Percentiles rank a stretch among this genome's conserved stretches.
Conservation (phyloP, 2,329 filamentous ascomycete genomes). For the Byssothecium circinans region DNA sequence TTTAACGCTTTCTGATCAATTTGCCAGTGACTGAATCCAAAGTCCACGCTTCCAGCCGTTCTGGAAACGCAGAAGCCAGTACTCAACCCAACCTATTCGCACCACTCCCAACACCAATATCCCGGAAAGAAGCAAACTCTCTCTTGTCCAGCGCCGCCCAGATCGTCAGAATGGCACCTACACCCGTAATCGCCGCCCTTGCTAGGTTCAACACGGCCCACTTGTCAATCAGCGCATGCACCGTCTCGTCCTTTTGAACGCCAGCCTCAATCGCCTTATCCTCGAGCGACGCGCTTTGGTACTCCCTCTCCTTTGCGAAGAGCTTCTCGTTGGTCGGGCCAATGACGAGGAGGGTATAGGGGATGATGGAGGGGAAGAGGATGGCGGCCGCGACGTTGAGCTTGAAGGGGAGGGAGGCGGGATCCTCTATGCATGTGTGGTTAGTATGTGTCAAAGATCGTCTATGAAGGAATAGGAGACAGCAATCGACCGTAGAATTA, state of each 20-base stretch:
- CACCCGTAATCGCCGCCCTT: conserved; percentile 41
- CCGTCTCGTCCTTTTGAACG: conserved; percentile 47
- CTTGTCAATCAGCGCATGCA: conserved; percentile 56
- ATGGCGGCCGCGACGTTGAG: conserved; percentile 53
- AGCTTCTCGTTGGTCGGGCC: conserved; percentile 54
- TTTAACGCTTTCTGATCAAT: too few species aligned
- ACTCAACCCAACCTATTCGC: neutral
- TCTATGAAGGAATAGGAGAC: neutral
- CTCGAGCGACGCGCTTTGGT: conserved; percentile 40
- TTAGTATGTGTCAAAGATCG: conserved; percentile 5
- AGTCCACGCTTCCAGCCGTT: neutral
- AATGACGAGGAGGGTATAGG: conserved; percentile 57
- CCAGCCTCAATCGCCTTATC: conserved; percentile 46
- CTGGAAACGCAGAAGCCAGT: neutral
- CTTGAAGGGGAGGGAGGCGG: conserved; percentile 39
- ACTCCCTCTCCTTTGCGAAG: conserved; percentile 46
- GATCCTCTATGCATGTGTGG: conserved; percentile 28
- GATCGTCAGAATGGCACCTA: conserved; percentile 25
- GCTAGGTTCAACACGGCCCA: conserved; percentile 60
- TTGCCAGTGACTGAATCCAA: too few species aligned
- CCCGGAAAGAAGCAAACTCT: conserved; percentile 7
- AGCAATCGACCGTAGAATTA: too few species aligned
- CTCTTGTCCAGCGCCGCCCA: conserved; percentile 26
- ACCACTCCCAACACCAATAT: neutral
- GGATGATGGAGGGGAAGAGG: conserved; percentile 51